Evolutionary conservation across 345 rosid species (phyloP).

Genomic region (Eucalyptus pauciflora): DNA sequence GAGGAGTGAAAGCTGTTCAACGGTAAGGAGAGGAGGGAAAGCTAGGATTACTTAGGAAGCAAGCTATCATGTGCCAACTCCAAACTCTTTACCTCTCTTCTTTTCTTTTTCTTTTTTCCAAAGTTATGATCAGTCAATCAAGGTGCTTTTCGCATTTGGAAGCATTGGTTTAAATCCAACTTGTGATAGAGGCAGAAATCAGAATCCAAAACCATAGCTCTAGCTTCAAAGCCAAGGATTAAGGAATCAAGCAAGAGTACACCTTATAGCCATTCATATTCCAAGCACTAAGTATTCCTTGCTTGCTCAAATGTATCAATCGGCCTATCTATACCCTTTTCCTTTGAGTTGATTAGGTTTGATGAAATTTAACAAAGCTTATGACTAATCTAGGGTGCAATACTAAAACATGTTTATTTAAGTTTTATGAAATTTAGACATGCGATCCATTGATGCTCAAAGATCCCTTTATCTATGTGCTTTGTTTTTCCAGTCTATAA

Average conservation of each 20-base stretch:
- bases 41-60: not conserved
- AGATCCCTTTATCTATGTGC: not conserved
- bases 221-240: not conserved
- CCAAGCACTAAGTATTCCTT: too few relatives aligned
- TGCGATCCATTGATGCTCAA: not conserved
- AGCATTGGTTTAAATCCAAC: not conserved
- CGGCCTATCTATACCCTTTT: too few relatives aligned
- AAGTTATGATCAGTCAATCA: not conserved
- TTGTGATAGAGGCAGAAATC: not conserved
- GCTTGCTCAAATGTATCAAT: too few relatives aligned
- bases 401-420: not conserved
- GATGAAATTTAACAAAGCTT: not conserved
- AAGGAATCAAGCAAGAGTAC: not conserved
- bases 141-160: not conserved
- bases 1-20: not conserved
- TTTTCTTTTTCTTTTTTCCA: too few relatives aligned
- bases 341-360: not conserved
- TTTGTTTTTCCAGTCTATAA: not conserved
- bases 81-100: not conserved
- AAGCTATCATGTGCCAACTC: not conserved
- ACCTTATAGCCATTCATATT: too few relatives aligned
- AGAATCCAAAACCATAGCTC: not conserved
- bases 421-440: not conserved
- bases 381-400: not conserved
- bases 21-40: not conserved